phyloP scores from a whole-genome alignment of 2,329 filamentous ascomycete genomes.

The Pezicula carpinea region DNA sequence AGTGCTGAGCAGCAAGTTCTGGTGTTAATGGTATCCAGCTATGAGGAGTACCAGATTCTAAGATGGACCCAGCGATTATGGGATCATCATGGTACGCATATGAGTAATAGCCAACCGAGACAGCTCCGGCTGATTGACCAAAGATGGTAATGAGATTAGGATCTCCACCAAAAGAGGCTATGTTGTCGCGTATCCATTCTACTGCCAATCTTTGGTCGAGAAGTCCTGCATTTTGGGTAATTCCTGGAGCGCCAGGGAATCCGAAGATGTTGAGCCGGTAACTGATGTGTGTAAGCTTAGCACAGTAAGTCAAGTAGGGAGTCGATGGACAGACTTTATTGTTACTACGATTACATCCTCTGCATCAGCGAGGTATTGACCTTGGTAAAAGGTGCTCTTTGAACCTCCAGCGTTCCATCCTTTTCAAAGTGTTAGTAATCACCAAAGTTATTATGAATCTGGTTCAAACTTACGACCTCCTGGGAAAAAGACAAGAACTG shows the following conservation, averaged over 20 bases:
- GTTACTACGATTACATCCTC: neutral
- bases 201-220: slow-evolving; percentile 54
- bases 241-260: slow-evolving; percentile 8
- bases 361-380: slow-evolving; percentile 2
- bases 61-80: slow-evolving; percentile 19
- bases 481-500: slow-evolving; percentile 1
- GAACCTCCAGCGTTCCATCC: slow-evolving; percentile 5
- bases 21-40: slow-evolving; percentile 9
- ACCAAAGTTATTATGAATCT: neutral
- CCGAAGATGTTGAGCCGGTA: slow-evolving; percentile 33
- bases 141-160: slow-evolving; percentile 25
- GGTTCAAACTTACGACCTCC: slow-evolving; percentile 2
- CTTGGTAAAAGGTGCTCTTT: neutral
- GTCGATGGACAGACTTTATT: neutral
- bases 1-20: slow-evolving; percentile 6
- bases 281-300: slow-evolving; percentile 20
- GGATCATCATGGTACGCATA: slow-evolving; percentile 19
- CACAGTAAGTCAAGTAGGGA: neutral
- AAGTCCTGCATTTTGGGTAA: slow-evolving; percentile 37
- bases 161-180: slow-evolving; percentile 53
- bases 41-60: slow-evolving; percentile 18
- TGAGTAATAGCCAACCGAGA: slow-evolving; percentile 15
- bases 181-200: slow-evolving; percentile 53
- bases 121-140: slow-evolving; percentile 21
- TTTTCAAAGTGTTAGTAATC: neutral